Evolutionary conservation across 495 filamentous ascomycete species (phyloP).

Genomic region (Articulospora tetracladia): DNA sequence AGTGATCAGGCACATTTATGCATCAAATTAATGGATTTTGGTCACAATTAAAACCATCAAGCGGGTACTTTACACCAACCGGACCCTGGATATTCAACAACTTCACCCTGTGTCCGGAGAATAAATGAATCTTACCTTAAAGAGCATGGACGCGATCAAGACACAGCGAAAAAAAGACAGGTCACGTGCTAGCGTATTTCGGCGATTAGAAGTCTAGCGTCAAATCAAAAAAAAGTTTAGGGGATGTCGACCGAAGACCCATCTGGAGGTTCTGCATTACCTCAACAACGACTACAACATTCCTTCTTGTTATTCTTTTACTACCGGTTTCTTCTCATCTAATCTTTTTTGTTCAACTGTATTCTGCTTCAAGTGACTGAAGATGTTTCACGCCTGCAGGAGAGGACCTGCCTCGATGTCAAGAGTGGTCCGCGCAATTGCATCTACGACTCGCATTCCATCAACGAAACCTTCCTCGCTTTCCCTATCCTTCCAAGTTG

Average conservation of each 20-base stretch:
- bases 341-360: constrained; percentile 4
- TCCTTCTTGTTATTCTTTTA: not conserved
- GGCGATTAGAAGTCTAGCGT: not conserved
- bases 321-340: constrained; percentile 9
- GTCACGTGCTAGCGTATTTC: constrained; percentile 9
- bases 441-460: constrained; percentile 16
- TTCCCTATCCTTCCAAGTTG: constrained; percentile 6
- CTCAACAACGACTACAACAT: not conserved
- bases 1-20: too few relatives aligned
- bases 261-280: not conserved
- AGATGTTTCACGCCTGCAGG: constrained; percentile 24
- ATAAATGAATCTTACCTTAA: too few relatives aligned
- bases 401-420: constrained; percentile 27
- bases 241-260: not conserved
- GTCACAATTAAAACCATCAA: too few relatives aligned
- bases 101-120: too few relatives aligned
- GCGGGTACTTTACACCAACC: too few relatives aligned
- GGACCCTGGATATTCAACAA: too few relatives aligned
- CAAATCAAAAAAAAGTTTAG: not conserved
- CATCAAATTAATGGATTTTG: too few relatives aligned
- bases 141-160: too few relatives aligned
- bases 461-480: constrained; percentile 22
- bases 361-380: not conserved
- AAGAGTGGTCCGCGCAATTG: constrained; percentile 6
- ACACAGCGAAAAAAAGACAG: not conserved